Conservation (phyloP, 331 rosid species). For the Quercus lobata region DNA sequence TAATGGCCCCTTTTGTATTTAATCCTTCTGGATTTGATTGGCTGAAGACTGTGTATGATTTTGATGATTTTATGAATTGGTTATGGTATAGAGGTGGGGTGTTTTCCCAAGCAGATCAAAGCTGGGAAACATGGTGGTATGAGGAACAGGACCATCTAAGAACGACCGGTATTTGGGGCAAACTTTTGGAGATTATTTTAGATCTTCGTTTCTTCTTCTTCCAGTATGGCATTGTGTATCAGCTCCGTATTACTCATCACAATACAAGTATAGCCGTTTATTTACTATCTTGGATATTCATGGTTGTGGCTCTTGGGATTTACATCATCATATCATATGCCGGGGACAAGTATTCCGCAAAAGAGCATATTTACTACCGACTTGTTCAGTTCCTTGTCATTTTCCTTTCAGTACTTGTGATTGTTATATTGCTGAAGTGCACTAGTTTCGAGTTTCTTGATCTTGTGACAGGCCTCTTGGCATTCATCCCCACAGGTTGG, state of each 20-base stretch:
- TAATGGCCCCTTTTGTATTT: constrained; percentile 84
- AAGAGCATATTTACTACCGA: constrained; percentile 70
- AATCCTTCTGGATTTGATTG: constrained; percentile 97
- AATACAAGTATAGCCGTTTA: constrained; percentile 64
- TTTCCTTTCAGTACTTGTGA: constrained; percentile 43
- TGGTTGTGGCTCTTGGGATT: constrained; percentile 68
- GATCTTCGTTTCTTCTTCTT: constrained; percentile 97
- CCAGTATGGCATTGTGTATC: constrained; percentile 90
- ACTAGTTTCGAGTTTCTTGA: constrained; percentile 45
- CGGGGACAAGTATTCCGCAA: constrained; percentile 66
- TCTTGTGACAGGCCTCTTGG: constrained; percentile 62
- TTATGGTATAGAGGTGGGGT: constrained; percentile 73
- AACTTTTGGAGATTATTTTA: constrained; percentile 81
- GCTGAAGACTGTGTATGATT: constrained; percentile 96
- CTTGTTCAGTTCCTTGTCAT: constrained; percentile 79
- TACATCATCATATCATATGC: constrained; percentile 61
- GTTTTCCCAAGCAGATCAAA: constrained; percentile 59
- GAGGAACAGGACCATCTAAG: constrained; percentile 90
- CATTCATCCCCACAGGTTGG: constrained; percentile 94
- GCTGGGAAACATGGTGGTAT: constrained; percentile 98
- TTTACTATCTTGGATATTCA: constrained; percentile 77
- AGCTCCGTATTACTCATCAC: constrained; percentile 36
- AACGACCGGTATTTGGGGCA: constrained; percentile 97
- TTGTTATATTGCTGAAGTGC: constrained; percentile 56
- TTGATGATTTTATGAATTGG: constrained; percentile 77